Evolutionary conservation across 192 early-diverging fungal species (phyloP).

Genomic region (Backusella liffmaniae): DNA sequence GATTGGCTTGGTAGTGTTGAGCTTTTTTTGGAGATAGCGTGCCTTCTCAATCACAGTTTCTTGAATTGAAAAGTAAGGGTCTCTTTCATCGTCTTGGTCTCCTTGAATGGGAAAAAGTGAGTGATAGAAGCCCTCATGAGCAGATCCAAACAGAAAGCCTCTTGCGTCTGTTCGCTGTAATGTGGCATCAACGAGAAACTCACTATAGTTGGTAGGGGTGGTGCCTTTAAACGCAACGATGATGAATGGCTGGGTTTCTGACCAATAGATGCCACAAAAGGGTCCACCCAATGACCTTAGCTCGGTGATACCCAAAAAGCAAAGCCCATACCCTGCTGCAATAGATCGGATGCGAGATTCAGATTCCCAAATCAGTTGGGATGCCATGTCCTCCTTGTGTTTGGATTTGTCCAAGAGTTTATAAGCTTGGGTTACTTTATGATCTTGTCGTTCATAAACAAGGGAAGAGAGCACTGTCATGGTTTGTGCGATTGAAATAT

Average conservation of each 20-base stretch:
- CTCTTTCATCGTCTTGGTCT: conserved; percentile 27
- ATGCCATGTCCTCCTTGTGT: background rate
- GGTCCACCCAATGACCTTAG: conserved; percentile 47
- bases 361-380: conserved; percentile 24
- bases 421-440: conserved; percentile 38
- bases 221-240: conserved; percentile 52
- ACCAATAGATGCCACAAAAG: conserved; percentile 48
- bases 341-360: conserved; percentile 36
- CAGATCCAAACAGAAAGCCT: conserved; percentile 49
- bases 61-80: conserved; percentile 45
- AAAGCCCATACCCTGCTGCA: conserved; percentile 25
- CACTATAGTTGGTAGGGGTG: conserved; percentile 48
- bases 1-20: conserved; percentile 23
- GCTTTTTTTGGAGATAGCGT: conserved; percentile 17
- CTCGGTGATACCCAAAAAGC: conserved; percentile 47
- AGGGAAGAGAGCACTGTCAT: conserved; percentile 44
- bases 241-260: conserved; percentile 41
- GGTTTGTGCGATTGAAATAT: conserved; percentile 41
- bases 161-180: conserved; percentile 50
- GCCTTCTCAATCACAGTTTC: conserved; percentile 33
- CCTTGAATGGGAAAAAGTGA: conserved; percentile 42
- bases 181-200: conserved; percentile 44
- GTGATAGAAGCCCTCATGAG: conserved; percentile 54
- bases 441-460: conserved; percentile 47
- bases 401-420: background rate